These are phyloP conservation scores for Scenedesmus sp. DNA, from an alignment of 163 green algal genomes.

Conservation along the genomic window DNA sequence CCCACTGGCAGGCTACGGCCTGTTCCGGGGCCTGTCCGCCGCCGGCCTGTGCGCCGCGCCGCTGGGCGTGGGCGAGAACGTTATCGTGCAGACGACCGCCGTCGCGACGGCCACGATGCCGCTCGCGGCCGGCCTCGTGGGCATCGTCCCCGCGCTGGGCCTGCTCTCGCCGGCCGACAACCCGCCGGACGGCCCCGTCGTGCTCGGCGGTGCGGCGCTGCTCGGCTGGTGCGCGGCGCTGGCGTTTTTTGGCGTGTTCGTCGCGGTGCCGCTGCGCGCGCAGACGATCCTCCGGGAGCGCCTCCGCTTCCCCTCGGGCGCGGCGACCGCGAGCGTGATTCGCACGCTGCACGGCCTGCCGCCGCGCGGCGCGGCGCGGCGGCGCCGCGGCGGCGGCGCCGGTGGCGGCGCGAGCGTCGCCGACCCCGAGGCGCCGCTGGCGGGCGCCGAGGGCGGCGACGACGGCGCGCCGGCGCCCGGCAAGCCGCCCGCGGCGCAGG, in stretches of 20 bases:
- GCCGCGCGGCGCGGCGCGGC: not conserved
- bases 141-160: constrained; percentile 70
- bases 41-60: constrained; percentile 12
- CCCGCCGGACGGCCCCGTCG: constrained; percentile 49
- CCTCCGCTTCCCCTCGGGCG: constrained; percentile 67
- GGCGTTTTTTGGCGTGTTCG: constrained; percentile 74
- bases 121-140: constrained; percentile 58
- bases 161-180: constrained; percentile 59
- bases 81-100: constrained; percentile 73
- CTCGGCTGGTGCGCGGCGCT: constrained; percentile 65
- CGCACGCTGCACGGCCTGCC: constrained; percentile 57
- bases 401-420: not conserved
- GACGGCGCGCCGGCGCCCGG: too few relatives aligned
- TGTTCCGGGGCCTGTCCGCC: constrained; percentile 58
- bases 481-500: constrained; percentile 5
- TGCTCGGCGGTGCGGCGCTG: constrained; percentile 53
- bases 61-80: constrained; percentile 68
- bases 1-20: constrained; percentile 52
- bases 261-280: constrained; percentile 70
- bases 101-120: constrained; percentile 75
- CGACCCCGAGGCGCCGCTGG: not conserved
- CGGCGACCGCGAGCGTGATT: constrained; percentile 78
- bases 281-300: constrained; percentile 71
- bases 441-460: too few relatives aligned
- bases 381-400: not conserved